phyloP scores from a whole-genome alignment of 2,329 filamentous ascomycete species.

The Ophiostoma novo-ulmi region DNA sequence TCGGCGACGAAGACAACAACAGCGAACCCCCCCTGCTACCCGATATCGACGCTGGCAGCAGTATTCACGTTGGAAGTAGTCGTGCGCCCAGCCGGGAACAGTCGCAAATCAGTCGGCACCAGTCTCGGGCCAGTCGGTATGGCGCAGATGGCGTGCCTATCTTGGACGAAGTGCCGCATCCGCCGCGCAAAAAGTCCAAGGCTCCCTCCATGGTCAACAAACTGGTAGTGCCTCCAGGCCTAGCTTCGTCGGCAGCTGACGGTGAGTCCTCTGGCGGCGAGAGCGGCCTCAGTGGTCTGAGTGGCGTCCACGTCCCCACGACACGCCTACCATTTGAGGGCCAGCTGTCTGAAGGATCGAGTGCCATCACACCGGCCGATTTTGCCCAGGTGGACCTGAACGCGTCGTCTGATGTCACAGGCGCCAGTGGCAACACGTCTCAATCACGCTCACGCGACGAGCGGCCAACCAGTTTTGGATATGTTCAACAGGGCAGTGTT shows the following conservation, averaged over 20 bases:
- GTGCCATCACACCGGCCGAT: conserved; percentile 42
- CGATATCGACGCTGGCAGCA: conserved; percentile 53
- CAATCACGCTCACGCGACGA: conserved; percentile 36
- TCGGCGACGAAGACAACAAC: conserved; percentile 39
- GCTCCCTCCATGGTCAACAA: conserved; percentile 34
- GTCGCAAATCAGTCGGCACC: conserved; percentile 28
- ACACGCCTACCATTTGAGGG: conserved; percentile 51
- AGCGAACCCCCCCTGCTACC: conserved; percentile 53
- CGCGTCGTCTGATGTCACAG: conserved; percentile 23
- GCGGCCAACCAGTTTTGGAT: conserved; percentile 50
- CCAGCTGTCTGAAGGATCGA: conserved; percentile 43
- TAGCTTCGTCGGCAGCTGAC: conserved; percentile 4
- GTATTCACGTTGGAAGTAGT: conserved; percentile 61
- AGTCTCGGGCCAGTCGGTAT: conserved; percentile 49
- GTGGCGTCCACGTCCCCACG: neutral
- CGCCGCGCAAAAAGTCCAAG: conserved; percentile 70
- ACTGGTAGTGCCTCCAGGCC: neutral
- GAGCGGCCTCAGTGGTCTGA: neutral
- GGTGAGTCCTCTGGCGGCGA: neutral
- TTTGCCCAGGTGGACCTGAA: conserved; percentile 40
- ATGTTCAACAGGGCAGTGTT: conserved; percentile 54
- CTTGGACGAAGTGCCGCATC: conserved; percentile 28
- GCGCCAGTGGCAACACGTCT: neutral
- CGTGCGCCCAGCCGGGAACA: conserved; percentile 38
- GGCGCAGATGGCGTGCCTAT: conserved; percentile 37